Evolutionary conservation across 2,329 filamentous ascomycete species (phyloP).

Genomic region (Ceratocystis huliohia): DNA sequence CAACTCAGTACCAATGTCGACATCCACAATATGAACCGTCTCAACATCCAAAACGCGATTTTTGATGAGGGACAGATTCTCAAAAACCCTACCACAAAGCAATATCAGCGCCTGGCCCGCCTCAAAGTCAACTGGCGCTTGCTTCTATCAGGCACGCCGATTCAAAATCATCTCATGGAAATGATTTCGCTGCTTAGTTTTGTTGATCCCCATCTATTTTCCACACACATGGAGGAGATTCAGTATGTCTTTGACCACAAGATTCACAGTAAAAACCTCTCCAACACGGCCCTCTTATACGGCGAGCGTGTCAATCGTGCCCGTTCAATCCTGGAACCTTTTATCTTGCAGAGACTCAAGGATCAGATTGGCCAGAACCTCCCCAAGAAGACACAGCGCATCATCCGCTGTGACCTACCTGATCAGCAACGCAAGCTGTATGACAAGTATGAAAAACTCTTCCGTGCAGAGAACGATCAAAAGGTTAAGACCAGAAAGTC

Average conservation of each 20-base stretch:
- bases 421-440: conserved; percentile 62
- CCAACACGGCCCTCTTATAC: conserved; percentile 73
- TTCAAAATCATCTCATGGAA: conserved; percentile 91
- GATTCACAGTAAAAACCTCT: conserved; percentile 65
- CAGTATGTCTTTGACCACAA: conserved; percentile 83
- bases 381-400: conserved; percentile 62
- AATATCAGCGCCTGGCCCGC: conserved; percentile 65
- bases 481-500: conserved; percentile 31
- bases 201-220: conserved; percentile 77
- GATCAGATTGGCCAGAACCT: conserved; percentile 77
- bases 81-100: conserved; percentile 73
- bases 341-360: conserved; percentile 89
- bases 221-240: conserved; percentile 58
- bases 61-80: conserved; percentile 93
- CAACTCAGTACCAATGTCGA: conserved; percentile 44
- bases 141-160: conserved; percentile 70
- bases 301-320: conserved; percentile 76
- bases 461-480: conserved; percentile 39
- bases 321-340: conserved; percentile 84
- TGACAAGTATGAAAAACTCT: conserved; percentile 47
- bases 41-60: conserved; percentile 46
- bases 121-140: conserved; percentile 75
- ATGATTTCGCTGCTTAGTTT: conserved; percentile 85
- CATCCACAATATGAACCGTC: conserved; percentile 36
- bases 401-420: conserved; percentile 73